Percentiles rank a stretch among this genome's conserved stretches.
These are phyloP conservation scores for Heimioporus sp. DNA, from an alignment of 768 basidiomycete genomes.

Conservation along the genomic window DNA sequence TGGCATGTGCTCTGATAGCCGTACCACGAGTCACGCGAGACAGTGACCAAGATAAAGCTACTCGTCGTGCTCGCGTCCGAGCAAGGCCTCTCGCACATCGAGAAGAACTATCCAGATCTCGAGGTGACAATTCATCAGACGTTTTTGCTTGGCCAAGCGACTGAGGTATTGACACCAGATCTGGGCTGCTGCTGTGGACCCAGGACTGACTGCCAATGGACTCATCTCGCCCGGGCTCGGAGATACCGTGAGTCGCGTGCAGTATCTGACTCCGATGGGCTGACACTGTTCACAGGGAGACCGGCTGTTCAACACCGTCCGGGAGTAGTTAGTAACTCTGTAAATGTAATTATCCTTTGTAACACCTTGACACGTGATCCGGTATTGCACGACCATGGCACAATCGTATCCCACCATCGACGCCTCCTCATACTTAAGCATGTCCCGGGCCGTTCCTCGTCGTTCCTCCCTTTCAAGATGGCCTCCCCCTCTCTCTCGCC, in stretches of 20 bases:
- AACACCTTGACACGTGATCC: constrained; percentile 25
- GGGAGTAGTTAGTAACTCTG: constrained; percentile 30
- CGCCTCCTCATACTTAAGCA: neutral
- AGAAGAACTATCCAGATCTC: constrained; percentile 67
- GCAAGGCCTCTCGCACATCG: constrained; percentile 67
- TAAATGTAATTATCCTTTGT: neutral
- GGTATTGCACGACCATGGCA: constrained; percentile 28
- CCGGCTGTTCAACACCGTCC: constrained; percentile 77
- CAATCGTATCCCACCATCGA: constrained; percentile 30
- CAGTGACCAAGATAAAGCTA: constrained; percentile 74
- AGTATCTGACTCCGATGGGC: neutral
- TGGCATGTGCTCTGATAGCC: neutral
- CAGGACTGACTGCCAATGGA: constrained; percentile 67
- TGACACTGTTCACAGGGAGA: constrained; percentile 57
- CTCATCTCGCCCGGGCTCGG: constrained; percentile 89
- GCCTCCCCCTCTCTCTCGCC: constrained; percentile 23
- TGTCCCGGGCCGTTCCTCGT: neutral
- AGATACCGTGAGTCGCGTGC: constrained; percentile 63
- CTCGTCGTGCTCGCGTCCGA: constrained; percentile 79
- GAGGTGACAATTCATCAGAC: constrained; percentile 51
- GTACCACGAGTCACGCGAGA: constrained; percentile 1
- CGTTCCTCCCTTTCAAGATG: constrained; percentile 10
- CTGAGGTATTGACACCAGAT: constrained; percentile 49
- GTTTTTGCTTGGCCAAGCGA: neutral
- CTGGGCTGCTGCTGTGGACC: constrained; percentile 83